Base-by-base conservation (phyloP, 2,329 filamentous ascomycete genomes). In the Talaromyces sp. region DNA sequence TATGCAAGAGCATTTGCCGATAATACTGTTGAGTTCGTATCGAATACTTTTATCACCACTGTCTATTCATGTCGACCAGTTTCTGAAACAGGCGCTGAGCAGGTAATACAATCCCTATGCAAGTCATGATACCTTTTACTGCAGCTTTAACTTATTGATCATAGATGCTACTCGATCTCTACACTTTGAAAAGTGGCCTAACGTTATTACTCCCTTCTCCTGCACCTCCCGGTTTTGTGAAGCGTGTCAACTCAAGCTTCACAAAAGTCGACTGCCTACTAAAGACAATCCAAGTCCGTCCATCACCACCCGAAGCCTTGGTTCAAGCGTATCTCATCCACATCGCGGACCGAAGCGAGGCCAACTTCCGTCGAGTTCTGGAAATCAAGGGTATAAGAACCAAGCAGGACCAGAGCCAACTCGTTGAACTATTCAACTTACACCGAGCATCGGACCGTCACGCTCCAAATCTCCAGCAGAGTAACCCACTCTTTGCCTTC, bases 261-360 rank as follows among this genome's bases (percentile, higher is more conserved):
- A 87, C 88, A 66, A 92, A 93, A 70, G 89, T 98, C 69, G 94
- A 98, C 73, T 91, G 92, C 0, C 86, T 99, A 25, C 89, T 99
- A 71, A 99, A 99, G 79, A 98, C 95, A 2, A 86, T 99, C 3
- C 95, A 99, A 82, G 94, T 99, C 57, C 92, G 92, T 33, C 88
- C 93, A 2, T 91, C 90, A 4, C 95, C 95, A 0, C 91, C 94
- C 0, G 95, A 99, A 81, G 94, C 92, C 1, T 86, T 99, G 3
- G 93, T 99, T 0, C 94, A 98, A 80, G 95, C 95, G 39, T 99
- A 99, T 76, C 88, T 99, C 39, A 96, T 98, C 77, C 95, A 98
- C 79, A 95, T 99, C 69, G 93, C 88, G 70, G 95, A 99, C 82
- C 89, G 91, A 64, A 96, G 90, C 68, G 95, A 98, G 75, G 86